These are phyloP conservation scores for Citrus glauca DNA, from an alignment of 345 rosid genomes.

Conservation along the genomic window DNA sequence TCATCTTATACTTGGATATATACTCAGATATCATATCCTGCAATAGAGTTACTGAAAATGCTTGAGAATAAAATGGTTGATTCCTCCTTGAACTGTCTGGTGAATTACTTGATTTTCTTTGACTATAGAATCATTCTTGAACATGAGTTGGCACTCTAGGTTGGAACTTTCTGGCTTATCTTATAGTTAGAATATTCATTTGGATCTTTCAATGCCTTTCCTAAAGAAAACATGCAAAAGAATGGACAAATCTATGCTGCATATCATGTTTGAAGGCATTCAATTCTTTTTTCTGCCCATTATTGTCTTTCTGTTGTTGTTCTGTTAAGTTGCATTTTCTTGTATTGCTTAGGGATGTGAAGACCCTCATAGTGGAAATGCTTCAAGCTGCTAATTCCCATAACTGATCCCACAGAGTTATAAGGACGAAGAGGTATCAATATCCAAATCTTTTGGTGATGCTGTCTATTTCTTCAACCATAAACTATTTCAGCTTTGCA, in stretches of 20 bases:
- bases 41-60: neutral
- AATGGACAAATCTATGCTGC: neutral
- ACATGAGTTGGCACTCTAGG: neutral
- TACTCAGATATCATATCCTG: neutral
- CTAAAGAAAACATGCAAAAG: neutral
- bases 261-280: neutral
- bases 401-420: constrained; percentile 20
- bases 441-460: neutral
- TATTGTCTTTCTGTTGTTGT: neutral
- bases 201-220: neutral
- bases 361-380: constrained; percentile 85
- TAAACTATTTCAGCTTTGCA: neutral
- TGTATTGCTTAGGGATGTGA: constrained; percentile 64
- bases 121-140: neutral
- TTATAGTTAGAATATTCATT: neutral
- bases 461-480: neutral
- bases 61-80: neutral
- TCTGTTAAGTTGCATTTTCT: constrained; percentile 1
- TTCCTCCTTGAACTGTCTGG: neutral
- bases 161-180: neutral
- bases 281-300: neutral
- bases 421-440: constrained; percentile 7
- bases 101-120: neutral
- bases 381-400: constrained; percentile 66
- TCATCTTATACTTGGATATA: neutral